These are phyloP conservation scores for Penicillium daleae DNA, from an alignment of 495 filamentous ascomycete species.

Conservation along the genomic window DNA sequence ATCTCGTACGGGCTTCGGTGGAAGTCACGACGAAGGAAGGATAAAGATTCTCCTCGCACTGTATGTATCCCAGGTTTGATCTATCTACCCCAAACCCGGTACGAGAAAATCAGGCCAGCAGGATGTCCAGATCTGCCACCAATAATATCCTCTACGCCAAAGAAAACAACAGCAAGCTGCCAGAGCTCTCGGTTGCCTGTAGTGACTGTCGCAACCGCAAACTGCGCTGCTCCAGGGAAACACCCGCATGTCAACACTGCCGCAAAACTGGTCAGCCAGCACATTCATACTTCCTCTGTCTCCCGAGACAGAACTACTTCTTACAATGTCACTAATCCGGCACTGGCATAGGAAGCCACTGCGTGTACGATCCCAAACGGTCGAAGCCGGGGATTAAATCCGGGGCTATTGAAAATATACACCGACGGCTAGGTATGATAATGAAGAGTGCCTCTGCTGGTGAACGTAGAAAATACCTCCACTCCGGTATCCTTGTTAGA, in stretches of 20 bases:
- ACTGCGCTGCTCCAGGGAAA: constrained; percentile 26
- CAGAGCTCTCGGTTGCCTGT: constrained; percentile 10
- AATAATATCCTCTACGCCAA: constrained; percentile 6
- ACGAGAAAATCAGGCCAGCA: not conserved
- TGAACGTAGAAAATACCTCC: not conserved
- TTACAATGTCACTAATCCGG: constrained; percentile 1
- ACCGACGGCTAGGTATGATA: constrained; percentile 26
- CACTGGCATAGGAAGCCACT: constrained; percentile 12
- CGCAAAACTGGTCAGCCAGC: constrained; percentile 7
- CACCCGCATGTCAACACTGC: constrained; percentile 12
- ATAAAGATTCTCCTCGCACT: not conserved
- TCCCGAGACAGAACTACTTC: not conserved
- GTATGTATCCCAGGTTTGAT: not conserved
- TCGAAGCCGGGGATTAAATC: constrained; percentile 29
- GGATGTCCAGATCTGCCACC: constrained; percentile 6
- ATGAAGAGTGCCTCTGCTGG: constrained; percentile 16
- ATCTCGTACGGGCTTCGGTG: not conserved
- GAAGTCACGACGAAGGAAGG: not conserved
- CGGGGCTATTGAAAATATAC: constrained; percentile 32
- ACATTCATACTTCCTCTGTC: constrained; percentile 1
- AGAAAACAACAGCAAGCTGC: constrained; percentile 9
- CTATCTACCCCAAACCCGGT: not conserved
- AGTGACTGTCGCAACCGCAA: constrained; percentile 18
- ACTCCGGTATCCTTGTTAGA: not conserved
- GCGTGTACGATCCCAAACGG: constrained; percentile 23